Percentiles rank a stretch among this genome's conserved stretches.
Evolutionary conservation across 768 basidiomycete genomes (phyloP).

Genomic region (Lactifluus pinguis): DNA sequence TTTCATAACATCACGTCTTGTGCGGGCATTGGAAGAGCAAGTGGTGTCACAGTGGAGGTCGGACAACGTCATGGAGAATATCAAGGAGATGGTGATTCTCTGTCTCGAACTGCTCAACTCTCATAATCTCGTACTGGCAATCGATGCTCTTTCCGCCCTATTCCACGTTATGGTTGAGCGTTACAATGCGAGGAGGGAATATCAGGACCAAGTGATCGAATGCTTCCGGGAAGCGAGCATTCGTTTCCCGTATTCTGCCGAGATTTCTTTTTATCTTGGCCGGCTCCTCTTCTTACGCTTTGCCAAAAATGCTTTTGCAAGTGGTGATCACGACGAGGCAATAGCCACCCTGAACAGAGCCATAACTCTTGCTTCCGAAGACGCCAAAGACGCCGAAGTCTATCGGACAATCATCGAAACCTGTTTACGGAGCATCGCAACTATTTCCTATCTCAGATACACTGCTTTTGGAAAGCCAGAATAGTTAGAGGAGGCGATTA

Average conservation of each 20-base stretch:
- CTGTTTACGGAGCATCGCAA: not conserved
- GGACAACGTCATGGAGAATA: not conserved
- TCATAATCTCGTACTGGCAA: not conserved
- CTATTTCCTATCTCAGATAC: not conserved
- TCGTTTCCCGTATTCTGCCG: not conserved
- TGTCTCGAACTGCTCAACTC: not conserved
- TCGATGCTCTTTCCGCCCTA: not conserved
- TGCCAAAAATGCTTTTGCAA: not conserved
- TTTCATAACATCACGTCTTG: not conserved
- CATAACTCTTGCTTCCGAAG: not conserved
- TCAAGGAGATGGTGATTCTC: not conserved
- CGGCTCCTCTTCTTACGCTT: not conserved
- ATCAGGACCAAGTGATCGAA: not conserved
- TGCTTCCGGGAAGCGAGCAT: not conserved
- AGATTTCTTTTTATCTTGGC: not conserved
- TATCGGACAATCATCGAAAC: too few species aligned
- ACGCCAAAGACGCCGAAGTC: not conserved
- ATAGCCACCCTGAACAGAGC: not conserved
- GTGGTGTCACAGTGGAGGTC: not conserved
- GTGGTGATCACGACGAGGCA: not conserved
- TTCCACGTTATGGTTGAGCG: too few species aligned
- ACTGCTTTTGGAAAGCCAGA: not conserved
- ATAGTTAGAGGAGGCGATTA: not conserved
- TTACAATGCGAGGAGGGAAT: not conserved
- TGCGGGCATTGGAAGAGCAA: not conserved